Conservation (phyloP, 2,329 filamentous ascomycete genomes). For the Fusarium vanettenii region DNA sequence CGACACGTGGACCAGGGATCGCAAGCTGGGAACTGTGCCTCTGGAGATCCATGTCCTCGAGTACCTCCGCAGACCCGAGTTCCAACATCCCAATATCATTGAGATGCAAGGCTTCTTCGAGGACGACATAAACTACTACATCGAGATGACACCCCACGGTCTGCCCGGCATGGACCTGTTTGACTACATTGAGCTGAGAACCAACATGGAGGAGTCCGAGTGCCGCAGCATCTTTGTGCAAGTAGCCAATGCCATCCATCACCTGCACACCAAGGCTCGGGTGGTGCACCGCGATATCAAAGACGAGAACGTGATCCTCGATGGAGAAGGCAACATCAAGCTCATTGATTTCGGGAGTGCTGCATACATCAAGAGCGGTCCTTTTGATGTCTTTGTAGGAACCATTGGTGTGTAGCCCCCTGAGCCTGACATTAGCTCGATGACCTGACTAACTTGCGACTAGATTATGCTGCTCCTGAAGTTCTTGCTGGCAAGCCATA, state of each 20-base stretch:
- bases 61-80: constrained; percentile 82
- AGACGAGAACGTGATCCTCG: constrained; percentile 96
- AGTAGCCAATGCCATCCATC: constrained; percentile 88
- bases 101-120: constrained; percentile 81
- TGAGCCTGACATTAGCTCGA: not conserved
- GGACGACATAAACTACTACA: constrained; percentile 95
- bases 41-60: constrained; percentile 97
- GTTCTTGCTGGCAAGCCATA: constrained; percentile 93
- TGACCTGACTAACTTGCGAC: constrained; percentile 12
- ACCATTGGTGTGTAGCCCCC: constrained; percentile 81
- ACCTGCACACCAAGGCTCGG: constrained; percentile 88
- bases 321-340: constrained; percentile 95
- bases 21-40: constrained; percentile 91
- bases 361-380: constrained; percentile 97
- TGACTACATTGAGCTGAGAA: constrained; percentile 96
- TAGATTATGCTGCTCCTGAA: constrained; percentile 98
- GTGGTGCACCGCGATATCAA: constrained; percentile 99
- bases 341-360: constrained; percentile 98
- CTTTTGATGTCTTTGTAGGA: constrained; percentile 98
- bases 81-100: constrained; percentile 76
- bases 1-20: constrained; percentile 97
- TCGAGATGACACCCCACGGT: constrained; percentile 96
- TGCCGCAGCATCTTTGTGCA: constrained; percentile 96
- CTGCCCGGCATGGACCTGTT: constrained; percentile 98
- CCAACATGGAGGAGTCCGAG: constrained; percentile 96